Evolutionary conservation across 345 rosid species (phyloP).

Genomic region (Murraya koenigii): DNA sequence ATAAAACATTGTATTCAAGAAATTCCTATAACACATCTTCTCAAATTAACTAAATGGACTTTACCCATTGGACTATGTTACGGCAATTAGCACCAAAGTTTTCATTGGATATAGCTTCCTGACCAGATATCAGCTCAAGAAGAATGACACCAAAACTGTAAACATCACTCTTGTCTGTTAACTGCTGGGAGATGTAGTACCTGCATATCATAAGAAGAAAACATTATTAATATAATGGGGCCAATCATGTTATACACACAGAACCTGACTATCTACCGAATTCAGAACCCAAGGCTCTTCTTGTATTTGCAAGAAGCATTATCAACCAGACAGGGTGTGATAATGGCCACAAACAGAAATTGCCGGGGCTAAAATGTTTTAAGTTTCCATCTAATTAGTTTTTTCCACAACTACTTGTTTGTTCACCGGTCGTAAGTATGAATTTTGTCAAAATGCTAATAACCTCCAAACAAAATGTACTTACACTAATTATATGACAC

Average conservation of each 20-base stretch:
- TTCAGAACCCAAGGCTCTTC: neutral
- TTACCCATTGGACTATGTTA: conserved; percentile 98
- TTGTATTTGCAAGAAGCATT: neutral
- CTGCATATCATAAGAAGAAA: conserved; percentile 33
- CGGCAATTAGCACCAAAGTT: conserved; percentile 88
- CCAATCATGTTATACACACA: too few relatives aligned
- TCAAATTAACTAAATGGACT: conserved; percentile 22
- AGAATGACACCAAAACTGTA: conserved; percentile 98
- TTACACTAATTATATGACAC: neutral
- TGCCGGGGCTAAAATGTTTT: neutral
- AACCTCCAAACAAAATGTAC: neutral
- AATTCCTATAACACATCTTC: neutral
- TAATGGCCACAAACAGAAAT: neutral
- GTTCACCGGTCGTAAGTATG: neutral
- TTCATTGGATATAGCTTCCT: conserved; percentile 91
- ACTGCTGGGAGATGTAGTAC: conserved; percentile 96
- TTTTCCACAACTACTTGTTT: neutral
- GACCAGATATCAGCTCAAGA: conserved; percentile 92
- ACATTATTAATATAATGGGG: neutral
- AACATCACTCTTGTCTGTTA: conserved; percentile 96
- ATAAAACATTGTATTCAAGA: neutral
- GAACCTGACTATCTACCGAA: neutral
- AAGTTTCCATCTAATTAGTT: neutral
- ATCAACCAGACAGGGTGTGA: neutral
- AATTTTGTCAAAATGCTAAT: neutral